Base-by-base conservation (phyloP, 768 basidiomycete species). In the Cystobasidium ongulense region DNA sequence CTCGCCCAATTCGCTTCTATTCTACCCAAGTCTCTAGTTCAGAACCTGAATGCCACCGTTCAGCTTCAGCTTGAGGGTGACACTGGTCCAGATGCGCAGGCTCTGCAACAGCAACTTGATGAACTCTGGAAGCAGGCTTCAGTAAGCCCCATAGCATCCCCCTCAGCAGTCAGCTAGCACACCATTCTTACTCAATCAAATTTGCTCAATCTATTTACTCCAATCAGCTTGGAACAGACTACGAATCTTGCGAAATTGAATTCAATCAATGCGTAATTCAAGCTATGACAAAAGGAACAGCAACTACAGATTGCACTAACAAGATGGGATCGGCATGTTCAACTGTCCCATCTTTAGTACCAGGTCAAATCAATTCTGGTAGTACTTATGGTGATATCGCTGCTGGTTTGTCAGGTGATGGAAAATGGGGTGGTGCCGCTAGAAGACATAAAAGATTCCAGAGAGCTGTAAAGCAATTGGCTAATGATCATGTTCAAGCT, bases 1-100 rank as follows among this genome's bases (percentile, higher is more conserved):
- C 53, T 71, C 25, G 33, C 68, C n/a, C 68, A 71, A 59, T 71
- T 71, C 38, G 68, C 38, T 13, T 71, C 68, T 10, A 71, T 59
- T 29, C 54, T 71, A 3, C 68, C 68, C 3, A 71, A 71, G 38
- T 3, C 18, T 1, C 54, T 71, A 21, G 68, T 71, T n/a, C 68
- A 59, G 23, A 46, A 71, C 15, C 53, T 71, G 31, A 71, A 71
- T 54, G 17, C 53, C n/a, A 71, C 68, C 36, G 68, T 71, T 59
- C 68, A 71, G 39, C 4, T 35, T 8, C 50, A 59, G 17, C 68
- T 71, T 8, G 54, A 71, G 33, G 53, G 33, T 23, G 54, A 71
- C 25, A 38, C 25, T 52, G 33, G 36, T 27, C 25, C 41, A 4
- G 68, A 71, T 27, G 68, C 68, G 10, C 25, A 71, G n/a, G 68